A percentile compares a stretch with the other conserved stretches of the same genome.
Evolutionary conservation across 257 asterid genomes (phyloP).

Genomic region (Lithospermum erythrorhizon): DNA sequence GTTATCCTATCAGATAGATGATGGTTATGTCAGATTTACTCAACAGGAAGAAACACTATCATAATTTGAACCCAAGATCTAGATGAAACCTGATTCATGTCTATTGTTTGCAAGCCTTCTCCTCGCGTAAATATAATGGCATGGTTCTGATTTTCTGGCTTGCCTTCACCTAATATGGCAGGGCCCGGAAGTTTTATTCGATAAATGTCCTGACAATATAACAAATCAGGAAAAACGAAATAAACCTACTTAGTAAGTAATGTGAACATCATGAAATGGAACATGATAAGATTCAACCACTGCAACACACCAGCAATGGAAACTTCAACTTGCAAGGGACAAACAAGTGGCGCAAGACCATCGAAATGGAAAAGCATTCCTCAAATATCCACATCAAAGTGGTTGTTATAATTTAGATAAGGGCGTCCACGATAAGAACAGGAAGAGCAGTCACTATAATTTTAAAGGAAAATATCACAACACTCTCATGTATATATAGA

Average conservation of each 20-base stretch:
- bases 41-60: constrained; percentile 2
- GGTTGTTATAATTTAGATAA: no score
- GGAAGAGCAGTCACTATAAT: no score
- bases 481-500: no score
- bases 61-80: constrained; percentile 1
- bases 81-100: constrained; percentile 78
- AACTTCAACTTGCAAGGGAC: neutral
- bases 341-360: neutral
- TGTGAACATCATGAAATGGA: neutral
- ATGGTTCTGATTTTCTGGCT: constrained; percentile 96
- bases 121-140: constrained; percentile 95
- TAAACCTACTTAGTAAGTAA: neutral
- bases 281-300: neutral
- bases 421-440: no score
- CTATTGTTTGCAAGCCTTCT: constrained; percentile 96
- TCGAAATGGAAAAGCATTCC: neutral
- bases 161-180: constrained; percentile 89
- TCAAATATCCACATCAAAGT: no score
- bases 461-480: no score
- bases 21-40: constrained; percentile 6
- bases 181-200: constrained; percentile 87
- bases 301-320: neutral
- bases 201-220: constrained; percentile 56
- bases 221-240: neutral
- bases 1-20: constrained; percentile 51